phyloP scores from a whole-genome alignment of 306 rosid species.

The Delonix regia region DNA sequence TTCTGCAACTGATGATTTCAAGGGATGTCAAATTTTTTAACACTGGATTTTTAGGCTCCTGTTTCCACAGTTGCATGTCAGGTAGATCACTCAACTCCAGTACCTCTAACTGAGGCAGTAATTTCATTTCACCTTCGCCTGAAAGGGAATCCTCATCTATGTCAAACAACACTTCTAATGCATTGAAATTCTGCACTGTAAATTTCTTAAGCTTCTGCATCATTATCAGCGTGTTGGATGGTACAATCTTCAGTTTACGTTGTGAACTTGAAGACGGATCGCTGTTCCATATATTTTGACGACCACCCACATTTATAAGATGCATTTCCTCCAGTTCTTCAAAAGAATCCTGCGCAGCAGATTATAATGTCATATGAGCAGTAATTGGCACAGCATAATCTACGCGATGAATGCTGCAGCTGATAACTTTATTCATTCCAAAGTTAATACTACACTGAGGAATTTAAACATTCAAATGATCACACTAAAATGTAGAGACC shows the following conservation, averaged over 20 bases:
- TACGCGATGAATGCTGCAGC: too few relatives aligned
- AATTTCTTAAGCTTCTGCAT: not conserved
- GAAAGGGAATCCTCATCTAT: too few relatives aligned
- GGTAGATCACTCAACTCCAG: not conserved
- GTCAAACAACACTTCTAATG: too few relatives aligned
- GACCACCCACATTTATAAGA: not conserved
- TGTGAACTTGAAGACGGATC: not conserved
- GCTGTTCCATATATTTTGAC: not conserved
- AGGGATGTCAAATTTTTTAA: not conserved
- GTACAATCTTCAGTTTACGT: not conserved
- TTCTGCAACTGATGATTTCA: not conserved
- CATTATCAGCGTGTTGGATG: too few relatives aligned
- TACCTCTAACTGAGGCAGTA: not conserved
- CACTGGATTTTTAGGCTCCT: not conserved
- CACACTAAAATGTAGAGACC: not conserved
- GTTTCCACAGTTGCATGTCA: not conserved
- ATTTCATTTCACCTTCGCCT: not conserved
- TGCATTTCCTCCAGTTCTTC: not conserved
- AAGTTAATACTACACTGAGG: too few relatives aligned
- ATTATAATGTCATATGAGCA: not conserved
- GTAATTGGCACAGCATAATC: not conserved
- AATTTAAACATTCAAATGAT: too few relatives aligned
- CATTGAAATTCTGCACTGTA: not conserved
- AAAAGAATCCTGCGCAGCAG: not conserved
- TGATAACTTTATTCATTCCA: too few relatives aligned